Evolutionary conservation across 202 grass and related monocot species (phyloP), one percentile per base, ranked within the genome.

Genomic region (Elaeis oleifera): DNA sequence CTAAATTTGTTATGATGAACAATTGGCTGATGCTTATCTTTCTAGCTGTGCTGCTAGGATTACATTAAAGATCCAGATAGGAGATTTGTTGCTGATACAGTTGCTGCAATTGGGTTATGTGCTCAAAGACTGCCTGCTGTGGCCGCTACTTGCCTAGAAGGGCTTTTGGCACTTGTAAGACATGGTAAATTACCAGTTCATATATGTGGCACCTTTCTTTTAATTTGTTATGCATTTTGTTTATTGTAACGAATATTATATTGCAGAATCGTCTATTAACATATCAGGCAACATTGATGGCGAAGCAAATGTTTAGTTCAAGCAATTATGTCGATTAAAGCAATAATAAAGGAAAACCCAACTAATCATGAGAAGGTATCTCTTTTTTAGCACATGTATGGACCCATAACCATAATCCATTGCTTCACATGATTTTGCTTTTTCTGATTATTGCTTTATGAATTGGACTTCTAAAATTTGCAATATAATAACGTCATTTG

Each of bases 261-360:
- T 78, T 77, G 39, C 84, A 97, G 92, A 91, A 78, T 83, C 84
- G 11, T 89, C 79, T 60, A 64, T 89, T 27, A 54, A 50, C 25
- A 73, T 72, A 59, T 89, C 67, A 9, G 65, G 67, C 79, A 82
- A 86, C 18, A 65, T 86, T 74, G 82, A 91, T 72, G 88, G 78
- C 60, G 88, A 92, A 83, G 69, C 76, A 77, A 79, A 27, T 80
- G 72, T 97, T 74, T 97, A 73, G 70, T 97, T 69, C 88, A 97
- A 89, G 82, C 92, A 77, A 91, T 97, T 58, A 76, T 97, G 67
- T 91, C 92, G 22, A 86, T 97, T n/a, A 97, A 97, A 81, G 75
- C 77, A 79, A 86, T 92, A 69, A 71, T 92, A 59, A 92, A 89
- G 81, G 65, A 77, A 74, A 75, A 92, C 68, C 82, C 84, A 76